phyloP scores from a whole-genome alignment of 768 basidiomycete species.

The Pleurotus eryngii region DNA sequence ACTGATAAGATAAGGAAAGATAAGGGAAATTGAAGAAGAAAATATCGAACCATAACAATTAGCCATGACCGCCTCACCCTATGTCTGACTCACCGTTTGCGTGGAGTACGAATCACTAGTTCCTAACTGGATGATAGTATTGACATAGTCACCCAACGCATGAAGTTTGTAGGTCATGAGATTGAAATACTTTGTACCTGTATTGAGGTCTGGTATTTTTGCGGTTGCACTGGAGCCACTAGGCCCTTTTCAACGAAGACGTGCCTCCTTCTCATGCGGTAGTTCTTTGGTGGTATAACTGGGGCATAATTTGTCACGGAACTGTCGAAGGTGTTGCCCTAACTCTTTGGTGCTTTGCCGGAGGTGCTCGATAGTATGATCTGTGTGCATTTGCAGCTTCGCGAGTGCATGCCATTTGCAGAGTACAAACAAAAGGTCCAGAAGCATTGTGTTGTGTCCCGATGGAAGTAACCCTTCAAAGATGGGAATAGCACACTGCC shows the following conservation, averaged over 20 bases:
- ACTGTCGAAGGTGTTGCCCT: slow-evolving; percentile 19
- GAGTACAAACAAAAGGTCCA: slow-evolving; percentile 22
- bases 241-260: slow-evolving; percentile 11
- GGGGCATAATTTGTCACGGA: slow-evolving; percentile 13
- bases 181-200: slow-evolving; percentile 12
- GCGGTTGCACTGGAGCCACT: neutral
- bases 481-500: slow-evolving; percentile 27
- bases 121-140: slow-evolving; percentile 18
- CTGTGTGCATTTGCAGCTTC: slow-evolving; percentile 32
- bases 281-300: slow-evolving; percentile 20
- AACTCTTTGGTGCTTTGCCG: slow-evolving; percentile 23
- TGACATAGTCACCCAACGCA: slow-evolving; percentile 22
- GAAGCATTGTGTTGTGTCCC: slow-evolving; percentile 22
- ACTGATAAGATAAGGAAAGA: too few relatives aligned
- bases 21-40: too few relatives aligned
- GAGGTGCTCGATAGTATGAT: slow-evolving; percentile 26
- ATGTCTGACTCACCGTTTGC: slow-evolving; percentile 20
- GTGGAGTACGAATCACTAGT: slow-evolving; percentile 29
- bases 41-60: too few relatives aligned
- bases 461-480: slow-evolving; percentile 33
- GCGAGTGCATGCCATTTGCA: slow-evolving; percentile 31
- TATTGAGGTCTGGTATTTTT: neutral
- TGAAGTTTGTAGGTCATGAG: slow-evolving; percentile 28
- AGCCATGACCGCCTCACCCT: neutral
- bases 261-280: slow-evolving; percentile 20